A percentile compares a stretch with the other conserved stretches of the same genome.
Conservation (phyloP, 2,329 filamentous ascomycete genomes). For the Lizonia empirigonia region DNA sequence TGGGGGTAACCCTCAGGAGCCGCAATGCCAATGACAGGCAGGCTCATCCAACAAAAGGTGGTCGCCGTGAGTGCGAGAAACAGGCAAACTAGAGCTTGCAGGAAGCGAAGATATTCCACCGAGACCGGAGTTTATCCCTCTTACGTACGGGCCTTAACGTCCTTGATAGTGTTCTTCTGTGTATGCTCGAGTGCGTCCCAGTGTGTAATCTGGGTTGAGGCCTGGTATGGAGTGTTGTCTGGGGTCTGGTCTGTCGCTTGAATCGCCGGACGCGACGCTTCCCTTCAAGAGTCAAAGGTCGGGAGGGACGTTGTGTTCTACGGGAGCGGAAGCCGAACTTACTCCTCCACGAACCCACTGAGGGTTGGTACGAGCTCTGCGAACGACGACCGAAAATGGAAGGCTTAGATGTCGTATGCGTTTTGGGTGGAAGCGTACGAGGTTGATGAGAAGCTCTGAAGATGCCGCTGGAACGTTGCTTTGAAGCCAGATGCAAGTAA, state of each 20-base stretch:
- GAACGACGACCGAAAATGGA: not conserved
- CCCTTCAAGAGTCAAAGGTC: constrained; percentile 2
- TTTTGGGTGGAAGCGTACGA: not conserved
- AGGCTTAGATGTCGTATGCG: not conserved
- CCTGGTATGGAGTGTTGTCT: not conserved
- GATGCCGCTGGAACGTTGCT: not conserved
- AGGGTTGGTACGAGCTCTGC: not conserved
- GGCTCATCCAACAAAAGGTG: constrained; percentile 2
- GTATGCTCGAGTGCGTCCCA: not conserved
- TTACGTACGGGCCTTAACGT: not conserved
- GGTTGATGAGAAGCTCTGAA: not conserved
- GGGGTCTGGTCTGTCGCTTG: not conserved
- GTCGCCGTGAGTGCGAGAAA: not conserved
- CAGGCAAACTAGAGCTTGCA: not conserved
- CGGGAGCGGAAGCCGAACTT: not conserved
- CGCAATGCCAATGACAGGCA: constrained; percentile 5
- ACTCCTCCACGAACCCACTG: not conserved
- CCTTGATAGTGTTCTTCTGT: not conserved
- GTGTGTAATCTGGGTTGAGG: not conserved
- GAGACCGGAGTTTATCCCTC: not conserved
- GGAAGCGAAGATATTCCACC: not conserved
- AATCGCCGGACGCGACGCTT: constrained; percentile 4
- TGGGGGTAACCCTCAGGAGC: not conserved
- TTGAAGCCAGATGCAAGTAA: not conserved
- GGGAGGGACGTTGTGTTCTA: not conserved